phyloP scores from a whole-genome alignment of 2,329 filamentous ascomycete genomes.

The Xylariaceae sp. region DNA sequence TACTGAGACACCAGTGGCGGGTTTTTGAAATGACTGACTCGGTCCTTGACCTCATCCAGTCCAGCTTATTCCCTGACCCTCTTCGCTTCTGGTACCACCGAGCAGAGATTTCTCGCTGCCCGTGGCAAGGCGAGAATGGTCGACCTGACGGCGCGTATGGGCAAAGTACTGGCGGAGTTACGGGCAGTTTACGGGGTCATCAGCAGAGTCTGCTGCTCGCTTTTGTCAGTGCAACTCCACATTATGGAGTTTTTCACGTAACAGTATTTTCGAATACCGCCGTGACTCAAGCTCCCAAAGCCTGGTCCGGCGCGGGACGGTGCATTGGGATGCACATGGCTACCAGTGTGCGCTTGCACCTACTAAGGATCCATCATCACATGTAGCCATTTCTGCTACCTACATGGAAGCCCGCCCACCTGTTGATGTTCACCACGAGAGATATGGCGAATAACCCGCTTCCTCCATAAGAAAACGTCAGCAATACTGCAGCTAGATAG shows the following conservation, averaged over 20 bases:
- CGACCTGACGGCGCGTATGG: too few species aligned
- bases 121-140: too few species aligned
- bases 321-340: too few species aligned
- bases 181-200: too few species aligned
- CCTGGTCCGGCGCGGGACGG: background rate
- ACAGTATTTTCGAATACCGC: constrained; percentile 14
- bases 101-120: too few species aligned
- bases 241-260: constrained; percentile 11
- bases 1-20: too few species aligned
- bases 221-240: constrained; percentile 7
- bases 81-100: too few species aligned
- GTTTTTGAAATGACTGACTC: too few species aligned
- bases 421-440: background rate
- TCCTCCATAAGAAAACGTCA: background rate
- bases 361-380: background rate
- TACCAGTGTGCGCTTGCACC: background rate
- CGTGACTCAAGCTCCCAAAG: background rate
- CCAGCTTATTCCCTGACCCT: too few species aligned
- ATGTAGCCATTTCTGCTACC: background rate
- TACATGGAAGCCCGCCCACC: background rate
- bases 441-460: background rate
- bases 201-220: too few species aligned
- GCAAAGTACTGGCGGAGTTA: too few species aligned
- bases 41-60: too few species aligned
- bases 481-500: background rate